Percentiles rank a stretch among this genome's conserved stretches.
Conservation (phyloP, 306 rosid species). For the Erythrophleum fordii region DNA sequence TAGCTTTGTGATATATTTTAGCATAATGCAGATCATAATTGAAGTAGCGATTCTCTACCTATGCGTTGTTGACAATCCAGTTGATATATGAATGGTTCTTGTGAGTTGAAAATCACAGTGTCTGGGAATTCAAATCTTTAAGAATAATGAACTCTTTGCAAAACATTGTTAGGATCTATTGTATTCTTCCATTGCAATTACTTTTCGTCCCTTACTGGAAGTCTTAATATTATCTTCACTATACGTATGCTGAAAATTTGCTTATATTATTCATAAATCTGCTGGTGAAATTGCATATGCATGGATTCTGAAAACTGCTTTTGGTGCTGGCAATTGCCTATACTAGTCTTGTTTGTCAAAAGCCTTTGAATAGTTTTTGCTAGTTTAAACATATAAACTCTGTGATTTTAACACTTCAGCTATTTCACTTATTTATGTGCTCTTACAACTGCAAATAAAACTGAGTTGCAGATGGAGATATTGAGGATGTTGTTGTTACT, state of each 20-base stretch:
- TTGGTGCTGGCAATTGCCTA: constrained; percentile 12
- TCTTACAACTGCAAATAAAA: constrained; percentile 34
- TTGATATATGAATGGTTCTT: constrained; percentile 25
- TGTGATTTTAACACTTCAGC: constrained; percentile 9
- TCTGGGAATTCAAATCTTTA: not conserved
- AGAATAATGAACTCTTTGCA: constrained; percentile 1
- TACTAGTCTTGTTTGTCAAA: constrained; percentile 4
- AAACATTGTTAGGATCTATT: not conserved
- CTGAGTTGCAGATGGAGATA: constrained; percentile 70
- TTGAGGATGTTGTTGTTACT: constrained; percentile 58
- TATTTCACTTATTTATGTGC: constrained; percentile 17
- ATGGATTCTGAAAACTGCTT: constrained; percentile 1
- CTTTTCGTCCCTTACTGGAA: not conserved
- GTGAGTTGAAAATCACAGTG: constrained; percentile 4
- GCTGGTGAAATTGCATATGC: constrained; percentile 9
- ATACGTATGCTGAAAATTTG: not conserved
- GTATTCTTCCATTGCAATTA: constrained; percentile 3
- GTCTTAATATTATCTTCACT: not conserved
- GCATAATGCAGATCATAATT: constrained; percentile 3
- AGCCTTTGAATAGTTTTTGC: not conserved
- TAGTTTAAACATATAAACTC: not conserved
- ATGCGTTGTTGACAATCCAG: not conserved
- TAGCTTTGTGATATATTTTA: constrained; percentile 17
- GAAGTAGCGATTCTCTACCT: not conserved
- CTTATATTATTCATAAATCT: constrained; percentile 1